Percentiles rank a stretch among this genome's conserved stretches.
These are phyloP conservation scores for Coccomyxa sp. DNA, from an alignment of 139 green algal species.

Conservation along the genomic window DNA sequence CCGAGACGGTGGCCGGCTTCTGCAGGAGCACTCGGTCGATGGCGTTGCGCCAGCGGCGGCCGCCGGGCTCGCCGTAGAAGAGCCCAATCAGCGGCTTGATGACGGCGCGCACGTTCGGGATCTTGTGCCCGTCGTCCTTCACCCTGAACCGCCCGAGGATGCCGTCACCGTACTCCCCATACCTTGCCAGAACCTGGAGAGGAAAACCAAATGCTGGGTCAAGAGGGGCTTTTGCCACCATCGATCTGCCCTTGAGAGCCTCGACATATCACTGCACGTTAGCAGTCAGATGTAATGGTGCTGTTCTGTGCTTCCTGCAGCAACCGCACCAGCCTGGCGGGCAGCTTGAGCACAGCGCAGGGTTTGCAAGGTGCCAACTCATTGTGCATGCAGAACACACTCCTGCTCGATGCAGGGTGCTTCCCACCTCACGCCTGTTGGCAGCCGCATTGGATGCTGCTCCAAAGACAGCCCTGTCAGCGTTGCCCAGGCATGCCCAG, in stretches of 20 bases:
- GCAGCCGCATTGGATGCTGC: conserved; percentile 45
- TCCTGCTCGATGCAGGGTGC: too few species aligned
- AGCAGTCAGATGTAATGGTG: neutral
- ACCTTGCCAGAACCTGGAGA: conserved; percentile 70
- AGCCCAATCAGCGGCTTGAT: conserved; percentile 80
- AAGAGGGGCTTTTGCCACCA: too few species aligned
- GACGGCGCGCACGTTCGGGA: conserved; percentile 60
- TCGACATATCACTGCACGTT: neutral
- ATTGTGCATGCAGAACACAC: too few species aligned
- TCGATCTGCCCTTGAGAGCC: too few species aligned
- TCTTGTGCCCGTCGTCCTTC: conserved; percentile 38
- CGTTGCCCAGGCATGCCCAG: conserved; percentile 74
- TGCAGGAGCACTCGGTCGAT: conserved; percentile 26
- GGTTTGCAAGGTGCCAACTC: too few species aligned
- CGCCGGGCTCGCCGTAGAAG: conserved; percentile 67
- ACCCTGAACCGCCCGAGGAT: conserved; percentile 53
- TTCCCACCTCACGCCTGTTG: conserved; percentile 48
- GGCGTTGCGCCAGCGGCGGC: conserved; percentile 47
- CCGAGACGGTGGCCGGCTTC: conserved; percentile 12
- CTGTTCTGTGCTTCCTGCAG: neutral
- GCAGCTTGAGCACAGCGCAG: too few species aligned
- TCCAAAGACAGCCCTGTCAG: conserved; percentile 71
- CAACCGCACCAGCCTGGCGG: neutral
- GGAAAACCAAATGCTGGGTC: too few species aligned
- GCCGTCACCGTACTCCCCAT: conserved; percentile 68